These are phyloP conservation scores for Populus deltoides DNA, from an alignment of 345 rosid species.

Conservation along the genomic window DNA sequence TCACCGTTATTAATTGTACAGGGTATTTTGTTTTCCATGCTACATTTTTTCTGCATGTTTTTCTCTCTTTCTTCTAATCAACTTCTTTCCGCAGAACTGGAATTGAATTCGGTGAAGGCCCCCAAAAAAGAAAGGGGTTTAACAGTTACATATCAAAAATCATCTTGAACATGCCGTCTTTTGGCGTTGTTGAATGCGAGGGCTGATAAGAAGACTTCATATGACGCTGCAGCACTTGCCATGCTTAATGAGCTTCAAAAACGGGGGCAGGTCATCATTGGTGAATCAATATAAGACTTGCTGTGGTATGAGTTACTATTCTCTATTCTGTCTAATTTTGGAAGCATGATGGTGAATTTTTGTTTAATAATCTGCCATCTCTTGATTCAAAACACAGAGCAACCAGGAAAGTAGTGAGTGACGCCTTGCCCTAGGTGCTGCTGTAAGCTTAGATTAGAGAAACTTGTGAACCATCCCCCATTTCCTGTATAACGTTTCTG, in stretches of 20 bases:
- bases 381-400: background rate
- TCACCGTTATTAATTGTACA: background rate
- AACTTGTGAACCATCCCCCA: too few species aligned
- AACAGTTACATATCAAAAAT: slow-evolving; percentile 53
- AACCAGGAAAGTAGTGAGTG: background rate
- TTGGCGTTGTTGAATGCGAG: slow-evolving; percentile 41
- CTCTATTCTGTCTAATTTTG: background rate
- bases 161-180: slow-evolving; percentile 46
- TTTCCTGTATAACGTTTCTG: background rate
- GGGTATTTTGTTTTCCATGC: background rate
- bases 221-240: slow-evolving; percentile 65
- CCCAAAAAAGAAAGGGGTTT: slow-evolving; percentile 38
- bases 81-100: slow-evolving; percentile 38
- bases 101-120: slow-evolving; percentile 44
- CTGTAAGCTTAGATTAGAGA: background rate
- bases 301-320: background rate
- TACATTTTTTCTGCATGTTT: background rate
- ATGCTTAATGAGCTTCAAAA: slow-evolving; percentile 58
- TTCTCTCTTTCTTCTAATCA: background rate
- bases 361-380: too few species aligned
- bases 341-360: background rate
- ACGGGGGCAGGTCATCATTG: slow-evolving; percentile 44
- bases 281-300: slow-evolving; percentile 2
- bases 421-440: background rate
- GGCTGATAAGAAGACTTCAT: slow-evolving; percentile 82